phyloP scores from a whole-genome alignment of 2,329 filamentous ascomycete species.

The Aspergillus piperis region DNA sequence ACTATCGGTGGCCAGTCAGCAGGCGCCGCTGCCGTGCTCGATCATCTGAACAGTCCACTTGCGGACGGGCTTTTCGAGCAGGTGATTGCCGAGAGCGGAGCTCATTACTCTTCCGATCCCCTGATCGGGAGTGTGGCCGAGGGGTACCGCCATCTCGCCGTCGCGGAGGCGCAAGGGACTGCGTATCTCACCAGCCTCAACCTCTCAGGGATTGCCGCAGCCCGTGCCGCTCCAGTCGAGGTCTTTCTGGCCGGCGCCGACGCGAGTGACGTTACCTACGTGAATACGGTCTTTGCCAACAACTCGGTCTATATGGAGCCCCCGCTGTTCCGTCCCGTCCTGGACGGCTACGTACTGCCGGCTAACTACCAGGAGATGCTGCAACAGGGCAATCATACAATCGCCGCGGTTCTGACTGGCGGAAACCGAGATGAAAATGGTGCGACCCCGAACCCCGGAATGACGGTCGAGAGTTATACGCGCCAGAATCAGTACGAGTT shows the following conservation, averaged over 20 bases:
- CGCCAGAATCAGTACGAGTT: constrained; percentile 23
- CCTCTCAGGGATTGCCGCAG: constrained; percentile 43
- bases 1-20: constrained; percentile 35
- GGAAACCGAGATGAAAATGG: constrained; percentile 32
- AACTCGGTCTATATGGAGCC: constrained; percentile 19
- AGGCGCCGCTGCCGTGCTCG: constrained; percentile 30
- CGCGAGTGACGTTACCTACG: constrained; percentile 21
- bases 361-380: constrained; percentile 25
- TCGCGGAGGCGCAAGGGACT: constrained; percentile 24
- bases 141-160: constrained; percentile 23
- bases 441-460: constrained; percentile 7
- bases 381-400: constrained; percentile 17
- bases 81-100: constrained; percentile 37
- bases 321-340: constrained; percentile 29
- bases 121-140: constrained; percentile 28
- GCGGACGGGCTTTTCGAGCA: constrained; percentile 24
- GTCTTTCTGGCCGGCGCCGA: constrained; percentile 32
- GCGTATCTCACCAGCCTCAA: constrained; percentile 42
- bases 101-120: constrained; percentile 29
- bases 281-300: constrained; percentile 25
- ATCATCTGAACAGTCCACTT: constrained; percentile 29
- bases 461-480: constrained; percentile 17
- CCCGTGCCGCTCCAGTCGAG: constrained; percentile 40
- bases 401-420: constrained; percentile 33
- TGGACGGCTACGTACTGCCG: constrained; percentile 32